Evolutionary conservation across 2,329 filamentous ascomycete genomes (phyloP), one percentile per base, ranked within the genome.

Genomic region (Pseudogymnoascus sp.): DNA sequence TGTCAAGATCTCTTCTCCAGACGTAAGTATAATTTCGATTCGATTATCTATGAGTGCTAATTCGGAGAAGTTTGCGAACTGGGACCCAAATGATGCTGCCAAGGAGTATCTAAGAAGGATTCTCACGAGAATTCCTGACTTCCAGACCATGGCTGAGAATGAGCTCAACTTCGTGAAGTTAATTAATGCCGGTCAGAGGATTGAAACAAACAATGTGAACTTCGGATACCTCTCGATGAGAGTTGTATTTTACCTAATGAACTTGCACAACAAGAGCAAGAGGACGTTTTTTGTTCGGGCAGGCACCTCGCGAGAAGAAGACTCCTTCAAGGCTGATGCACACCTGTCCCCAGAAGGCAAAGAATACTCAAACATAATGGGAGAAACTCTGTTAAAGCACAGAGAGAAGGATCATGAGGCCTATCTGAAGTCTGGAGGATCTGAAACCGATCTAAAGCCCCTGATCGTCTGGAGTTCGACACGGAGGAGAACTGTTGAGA

Each of bases 111-210:
- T 99, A 39, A 84, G 87, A 65, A 87, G 94, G 59, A 97, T 99
- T 71, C 87, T 91, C 66, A 88, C 90, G 69, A 91, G 94, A 68
- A 99, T 99, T 64, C 94, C 94, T 17, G 88, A 93, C 63, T 99
- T 96, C 69, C 92, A 99, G 77, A 96, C 91, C 1, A 97, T 99
- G 92, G 84, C 92, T 70, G 94, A 99, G 74, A 82, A 83, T 31
- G 92, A 97, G 67, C 82, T 99, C 66, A 96, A 97, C 74, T 99
- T 93, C 77, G 93, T 99, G 78, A 97, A 96, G 79, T 97, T 99
- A 93, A 96, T 97, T 73, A 99, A 99, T 69, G 94, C 94, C 6
- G 94, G 94, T 48, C 86, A 93, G 71, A 87, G 91, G 68, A 89
- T 99, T 71, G 89, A 93, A 69, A 93, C 97, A 76, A 99, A 99